These are phyloP conservation scores for Citropsis articulata DNA, from an alignment of 345 rosid genomes.

Conservation along the genomic window DNA sequence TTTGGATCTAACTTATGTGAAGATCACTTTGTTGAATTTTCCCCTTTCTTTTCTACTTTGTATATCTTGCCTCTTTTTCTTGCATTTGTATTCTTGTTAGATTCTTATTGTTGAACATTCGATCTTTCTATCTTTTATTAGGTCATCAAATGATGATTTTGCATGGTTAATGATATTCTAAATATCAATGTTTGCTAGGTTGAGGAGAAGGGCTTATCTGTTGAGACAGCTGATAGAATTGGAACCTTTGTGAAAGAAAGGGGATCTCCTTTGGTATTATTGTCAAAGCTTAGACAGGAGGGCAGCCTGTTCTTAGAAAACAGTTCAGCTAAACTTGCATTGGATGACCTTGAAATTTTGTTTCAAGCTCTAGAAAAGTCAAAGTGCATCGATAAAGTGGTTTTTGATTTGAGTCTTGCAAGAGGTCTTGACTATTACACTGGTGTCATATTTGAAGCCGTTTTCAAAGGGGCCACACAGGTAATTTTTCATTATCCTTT, in stretches of 20 bases:
- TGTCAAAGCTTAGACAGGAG: slow-evolving; percentile 53
- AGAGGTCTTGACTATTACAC: slow-evolving; percentile 99
- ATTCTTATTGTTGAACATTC: not conserved
- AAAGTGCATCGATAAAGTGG: slow-evolving; percentile 67
- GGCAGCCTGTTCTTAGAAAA: slow-evolving; percentile 61
- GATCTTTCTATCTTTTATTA: not conserved
- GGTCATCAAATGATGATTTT: slow-evolving; percentile 1
- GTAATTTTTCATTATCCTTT: slow-evolving; percentile 29
- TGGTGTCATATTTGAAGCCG: slow-evolving; percentile 91
- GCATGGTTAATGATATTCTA: not conserved
- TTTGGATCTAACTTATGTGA: not conserved
- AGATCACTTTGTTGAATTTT: not conserved
- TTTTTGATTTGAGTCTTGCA: slow-evolving; percentile 95
- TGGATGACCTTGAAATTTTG: slow-evolving; percentile 69
- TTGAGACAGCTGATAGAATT: slow-evolving; percentile 72
- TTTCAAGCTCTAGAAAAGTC: slow-evolving; percentile 84
- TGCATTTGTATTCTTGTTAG: not conserved
- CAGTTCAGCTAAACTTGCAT: slow-evolving; percentile 55
- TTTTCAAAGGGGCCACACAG: slow-evolving; percentile 76
- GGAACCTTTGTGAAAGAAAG: slow-evolving; percentile 76
- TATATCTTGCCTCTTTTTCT: not conserved
- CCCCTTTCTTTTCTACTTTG: not conserved
- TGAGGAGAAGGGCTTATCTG: slow-evolving; percentile 79
- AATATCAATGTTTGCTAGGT: slow-evolving; percentile 38
- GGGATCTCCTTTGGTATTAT: slow-evolving; percentile 63